phyloP scores from a whole-genome alignment of 2,329 filamentous ascomycete species.

The Alternaria metachromatica region DNA sequence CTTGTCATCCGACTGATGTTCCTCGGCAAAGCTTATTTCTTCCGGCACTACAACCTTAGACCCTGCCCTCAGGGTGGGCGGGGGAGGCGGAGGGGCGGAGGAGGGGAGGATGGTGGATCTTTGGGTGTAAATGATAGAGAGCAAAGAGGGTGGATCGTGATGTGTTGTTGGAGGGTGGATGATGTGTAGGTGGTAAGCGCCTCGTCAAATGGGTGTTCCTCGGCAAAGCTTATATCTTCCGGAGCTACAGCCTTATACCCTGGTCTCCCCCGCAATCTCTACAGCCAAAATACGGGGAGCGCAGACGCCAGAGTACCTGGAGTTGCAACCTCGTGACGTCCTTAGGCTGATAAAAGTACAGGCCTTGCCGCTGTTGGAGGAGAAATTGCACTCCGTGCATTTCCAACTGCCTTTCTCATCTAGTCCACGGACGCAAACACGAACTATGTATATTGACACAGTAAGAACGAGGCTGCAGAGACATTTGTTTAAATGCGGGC shows the following conservation, averaged over 20 bases:
- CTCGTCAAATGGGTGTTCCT: not conserved
- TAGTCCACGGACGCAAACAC: not conserved
- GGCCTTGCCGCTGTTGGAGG: conserved; percentile 3
- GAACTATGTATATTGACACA: not conserved
- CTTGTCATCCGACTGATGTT: not conserved
- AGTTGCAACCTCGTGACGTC: not conserved
- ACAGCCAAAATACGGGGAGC: not conserved
- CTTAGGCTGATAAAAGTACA: not conserved
- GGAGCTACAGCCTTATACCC: not conserved
- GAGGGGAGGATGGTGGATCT: not conserved
- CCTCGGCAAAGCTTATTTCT: conserved; percentile 16
- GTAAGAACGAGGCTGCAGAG: not conserved
- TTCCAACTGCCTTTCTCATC: not conserved
- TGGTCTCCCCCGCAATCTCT: conserved; percentile 5
- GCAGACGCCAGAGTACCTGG: not conserved
- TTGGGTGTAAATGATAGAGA: fast-evolving
- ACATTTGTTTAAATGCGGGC: not conserved
- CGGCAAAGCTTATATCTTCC: conserved; percentile 16
- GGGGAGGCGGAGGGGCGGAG: not conserved
- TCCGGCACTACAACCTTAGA: conserved; percentile 2
- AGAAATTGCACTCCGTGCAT: not conserved
- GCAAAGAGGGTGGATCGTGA: not conserved
- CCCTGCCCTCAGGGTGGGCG: not conserved
- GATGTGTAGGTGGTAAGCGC: not conserved
- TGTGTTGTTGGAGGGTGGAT: not conserved